These are phyloP conservation scores for Afroboletus lepidellus DNA, from an alignment of 1,284 basidiomycete genomes.

Conservation along the genomic window DNA sequence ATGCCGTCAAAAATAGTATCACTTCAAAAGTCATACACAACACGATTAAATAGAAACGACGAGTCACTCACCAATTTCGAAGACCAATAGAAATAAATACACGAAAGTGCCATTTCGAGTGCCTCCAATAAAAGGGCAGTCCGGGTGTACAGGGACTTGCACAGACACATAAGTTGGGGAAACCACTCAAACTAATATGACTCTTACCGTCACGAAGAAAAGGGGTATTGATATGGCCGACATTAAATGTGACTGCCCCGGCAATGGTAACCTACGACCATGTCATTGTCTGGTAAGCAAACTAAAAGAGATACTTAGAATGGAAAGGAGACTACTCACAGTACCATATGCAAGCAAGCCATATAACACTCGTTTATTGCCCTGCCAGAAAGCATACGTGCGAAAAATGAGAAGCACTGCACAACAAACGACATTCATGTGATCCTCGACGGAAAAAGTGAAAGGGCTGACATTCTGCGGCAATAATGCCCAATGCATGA, in stretches of 20 bases:
- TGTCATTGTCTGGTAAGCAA: background rate
- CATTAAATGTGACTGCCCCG: background rate
- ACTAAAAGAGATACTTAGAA: background rate
- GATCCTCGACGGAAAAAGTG: background rate
- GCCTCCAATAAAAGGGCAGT: background rate
- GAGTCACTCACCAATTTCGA: background rate
- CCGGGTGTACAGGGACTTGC: background rate
- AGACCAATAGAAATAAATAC: background rate
- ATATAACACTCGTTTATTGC: constrained; percentile 13
- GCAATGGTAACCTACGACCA: background rate
- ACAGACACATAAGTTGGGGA: background rate
- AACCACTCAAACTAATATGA: background rate
- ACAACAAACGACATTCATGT: background rate
- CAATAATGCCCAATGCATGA: constrained; percentile 15
- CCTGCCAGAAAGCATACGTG: constrained; percentile 23
- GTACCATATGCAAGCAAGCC: constrained; percentile 8
- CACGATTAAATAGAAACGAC: background rate
- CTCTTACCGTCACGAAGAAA: constrained; percentile 10
- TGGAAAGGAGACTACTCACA: constrained; percentile 1
- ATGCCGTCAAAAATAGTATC: background rate
- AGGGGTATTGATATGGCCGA: background rate
- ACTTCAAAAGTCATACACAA: background rate
- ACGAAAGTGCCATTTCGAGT: background rate
- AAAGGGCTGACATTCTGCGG: constrained; percentile 16
- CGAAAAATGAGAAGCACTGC: constrained; percentile 20